Conservation (phyloP, 345 rosid species). For the Bretschneidera sinensis region DNA sequence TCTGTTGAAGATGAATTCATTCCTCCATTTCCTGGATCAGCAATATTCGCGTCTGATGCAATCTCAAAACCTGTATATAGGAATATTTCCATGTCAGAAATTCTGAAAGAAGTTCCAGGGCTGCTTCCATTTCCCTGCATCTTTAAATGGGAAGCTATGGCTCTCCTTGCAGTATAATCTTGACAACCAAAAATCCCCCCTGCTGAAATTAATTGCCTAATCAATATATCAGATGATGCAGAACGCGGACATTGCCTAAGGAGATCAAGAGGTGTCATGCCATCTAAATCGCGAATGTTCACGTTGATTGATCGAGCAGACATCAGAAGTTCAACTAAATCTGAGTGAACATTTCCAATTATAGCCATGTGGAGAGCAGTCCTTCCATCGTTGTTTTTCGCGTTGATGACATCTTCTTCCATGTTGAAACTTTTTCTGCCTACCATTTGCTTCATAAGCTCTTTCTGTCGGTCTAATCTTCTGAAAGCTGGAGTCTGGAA, state of each 20-base stretch:
- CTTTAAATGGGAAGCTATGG: conserved; percentile 63
- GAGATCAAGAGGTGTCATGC: conserved; percentile 83
- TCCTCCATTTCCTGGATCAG: conserved; percentile 33
- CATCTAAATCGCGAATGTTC: conserved; percentile 53
- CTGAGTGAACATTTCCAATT: conserved; percentile 52
- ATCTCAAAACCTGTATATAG: conserved; percentile 50
- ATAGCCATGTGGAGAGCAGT: conserved; percentile 87
- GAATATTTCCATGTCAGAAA: conserved; percentile 69
- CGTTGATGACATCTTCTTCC: conserved; percentile 48
- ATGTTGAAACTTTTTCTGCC: conserved; percentile 25
- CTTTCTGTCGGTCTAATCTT: conserved; percentile 68
- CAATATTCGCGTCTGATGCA: conserved; percentile 36
- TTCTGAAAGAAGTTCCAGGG: conserved; percentile 75
- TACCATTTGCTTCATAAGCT: conserved; percentile 57
- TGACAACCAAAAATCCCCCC: conserved; percentile 61
- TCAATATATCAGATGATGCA: conserved; percentile 60
- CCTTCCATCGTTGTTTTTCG: conserved; percentile 56
- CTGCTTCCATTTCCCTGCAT: conserved; percentile 59
- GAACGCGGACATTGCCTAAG: conserved; percentile 59
- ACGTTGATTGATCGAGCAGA: conserved; percentile 57
- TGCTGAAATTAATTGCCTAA: conserved; percentile 64
- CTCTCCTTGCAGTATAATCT: conserved; percentile 51
- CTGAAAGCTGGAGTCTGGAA: conserved; percentile 68
- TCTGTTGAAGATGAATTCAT: conserved; percentile 51
- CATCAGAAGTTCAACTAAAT: conserved; percentile 67